Percentiles rank a stretch among this genome's conserved stretches.
These are phyloP conservation scores for Pistacia atlantica DNA, from an alignment of 345 rosid genomes.

Conservation along the genomic window DNA sequence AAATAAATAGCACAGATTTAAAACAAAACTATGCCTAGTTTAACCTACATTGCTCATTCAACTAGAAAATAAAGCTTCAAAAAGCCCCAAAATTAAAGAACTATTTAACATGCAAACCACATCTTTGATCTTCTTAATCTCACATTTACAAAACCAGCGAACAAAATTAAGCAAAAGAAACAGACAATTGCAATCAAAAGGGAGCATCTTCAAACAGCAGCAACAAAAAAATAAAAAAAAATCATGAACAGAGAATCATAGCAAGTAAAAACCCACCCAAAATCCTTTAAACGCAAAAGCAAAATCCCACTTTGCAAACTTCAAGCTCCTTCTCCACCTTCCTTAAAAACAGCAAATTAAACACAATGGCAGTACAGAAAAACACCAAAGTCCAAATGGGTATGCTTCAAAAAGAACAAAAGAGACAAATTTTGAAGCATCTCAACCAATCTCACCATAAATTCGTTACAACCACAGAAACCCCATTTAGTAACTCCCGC, in stretches of 20 bases:
- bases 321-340: constrained; percentile 12
- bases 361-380: constrained; percentile 17
- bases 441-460: constrained; percentile 22
- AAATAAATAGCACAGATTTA: not conserved
- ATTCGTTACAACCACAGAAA: constrained; percentile 7
- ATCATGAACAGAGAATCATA: not conserved
- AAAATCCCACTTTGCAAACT: constrained; percentile 7
- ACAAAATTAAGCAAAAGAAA: not conserved
- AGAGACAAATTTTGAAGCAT: constrained; percentile 18
- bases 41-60: constrained; percentile 31
- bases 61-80: not conserved
- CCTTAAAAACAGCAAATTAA: constrained; percentile 22
- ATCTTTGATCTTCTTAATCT: constrained; percentile 14
- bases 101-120: constrained; percentile 12
- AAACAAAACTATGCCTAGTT: constrained; percentile 14
- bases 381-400: constrained; percentile 26
- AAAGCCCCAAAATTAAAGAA: not conserved
- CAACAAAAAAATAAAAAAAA: not conserved
- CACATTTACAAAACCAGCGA: constrained; percentile 7
- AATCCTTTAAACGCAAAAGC: constrained; percentile 24
- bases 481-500: constrained; percentile 13
- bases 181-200: constrained; percentile 2
- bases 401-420: constrained; percentile 24
- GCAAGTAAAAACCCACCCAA: constrained; percentile 27
- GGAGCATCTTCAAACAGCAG: too few relatives aligned